A percentile compares a stretch with the other conserved stretches of the same genome.
Conservation (phyloP, 805 yeast species). For the Spathaspora boniae region DNA sequence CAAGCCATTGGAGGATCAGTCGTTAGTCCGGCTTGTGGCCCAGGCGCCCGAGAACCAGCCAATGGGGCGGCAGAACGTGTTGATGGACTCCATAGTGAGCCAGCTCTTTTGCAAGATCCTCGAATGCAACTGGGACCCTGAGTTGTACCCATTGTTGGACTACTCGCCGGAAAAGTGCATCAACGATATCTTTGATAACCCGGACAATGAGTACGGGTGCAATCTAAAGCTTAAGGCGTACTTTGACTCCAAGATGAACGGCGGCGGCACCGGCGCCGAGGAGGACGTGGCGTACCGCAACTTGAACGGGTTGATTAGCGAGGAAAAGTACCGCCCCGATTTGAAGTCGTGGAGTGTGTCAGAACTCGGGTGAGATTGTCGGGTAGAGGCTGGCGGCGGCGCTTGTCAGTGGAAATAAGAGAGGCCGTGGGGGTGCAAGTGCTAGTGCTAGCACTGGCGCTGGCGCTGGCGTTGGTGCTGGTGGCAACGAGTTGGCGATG, state of each 20-base stretch:
- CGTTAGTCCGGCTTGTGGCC: not conserved
- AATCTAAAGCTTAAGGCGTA: slow-evolving; percentile 5
- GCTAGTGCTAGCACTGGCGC: not conserved
- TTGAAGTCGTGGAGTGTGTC: slow-evolving; percentile 30
- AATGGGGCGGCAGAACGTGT: slow-evolving; percentile 11
- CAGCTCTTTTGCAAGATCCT: slow-evolving; percentile 51
- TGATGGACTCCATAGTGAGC: slow-evolving; percentile 49
- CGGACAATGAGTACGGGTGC: slow-evolving; percentile 47
- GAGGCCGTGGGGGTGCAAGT: too few species aligned
- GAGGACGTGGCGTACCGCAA: slow-evolving; percentile 22
- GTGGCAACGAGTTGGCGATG: slow-evolving; percentile 2
- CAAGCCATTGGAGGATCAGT: not conserved
- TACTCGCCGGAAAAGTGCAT: slow-evolving; percentile 66
- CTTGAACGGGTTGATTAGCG: slow-evolving; percentile 38
- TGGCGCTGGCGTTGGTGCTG: too few species aligned
- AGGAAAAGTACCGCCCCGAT: slow-evolving; percentile 32
- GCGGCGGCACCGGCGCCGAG: slow-evolving; percentile 15
- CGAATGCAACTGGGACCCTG: slow-evolving; percentile 61
- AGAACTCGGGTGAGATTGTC: too few species aligned
- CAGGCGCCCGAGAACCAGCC: not conserved
- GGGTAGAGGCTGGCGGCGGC: slow-evolving; percentile 5
- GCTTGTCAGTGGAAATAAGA: not conserved
- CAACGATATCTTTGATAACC: slow-evolving; percentile 70
- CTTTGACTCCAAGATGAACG: slow-evolving; percentile 5
- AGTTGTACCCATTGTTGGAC: slow-evolving; percentile 43